Evolutionary conservation across 2,329 filamentous ascomycete genomes (phyloP).

Genomic region (Camillea tinctor): DNA sequence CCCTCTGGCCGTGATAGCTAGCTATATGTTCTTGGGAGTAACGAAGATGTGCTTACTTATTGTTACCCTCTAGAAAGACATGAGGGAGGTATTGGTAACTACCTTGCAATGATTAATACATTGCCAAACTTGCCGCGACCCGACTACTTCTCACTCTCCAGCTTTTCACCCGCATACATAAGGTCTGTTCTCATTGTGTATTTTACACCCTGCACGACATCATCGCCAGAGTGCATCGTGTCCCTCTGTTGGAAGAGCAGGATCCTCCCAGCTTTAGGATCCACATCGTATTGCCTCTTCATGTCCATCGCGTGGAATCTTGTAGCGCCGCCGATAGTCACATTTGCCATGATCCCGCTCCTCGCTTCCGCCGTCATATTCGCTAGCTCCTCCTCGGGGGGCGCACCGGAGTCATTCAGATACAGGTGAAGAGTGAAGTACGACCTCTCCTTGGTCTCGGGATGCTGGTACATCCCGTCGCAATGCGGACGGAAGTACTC

Average conservation of each 20-base stretch:
- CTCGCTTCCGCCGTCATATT: not conserved
- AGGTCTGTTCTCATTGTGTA: not conserved
- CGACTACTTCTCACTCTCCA: not conserved
- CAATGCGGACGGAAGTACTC: not conserved
- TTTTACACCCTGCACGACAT: not conserved
- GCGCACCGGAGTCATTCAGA: not conserved
- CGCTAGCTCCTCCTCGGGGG: not conserved
- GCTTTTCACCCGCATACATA: not conserved
- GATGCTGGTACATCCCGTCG: not conserved
- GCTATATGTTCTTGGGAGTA: not conserved
- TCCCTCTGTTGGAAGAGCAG: slow-evolving; percentile 1
- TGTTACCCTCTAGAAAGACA: no score
- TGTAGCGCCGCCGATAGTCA: not conserved
- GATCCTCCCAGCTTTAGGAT: not conserved
- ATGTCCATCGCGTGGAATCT: not conserved
- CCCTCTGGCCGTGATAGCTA: not conserved
- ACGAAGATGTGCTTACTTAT: no score
- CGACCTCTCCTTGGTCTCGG: not conserved
- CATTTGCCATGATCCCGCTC: not conserved
- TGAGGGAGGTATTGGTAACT: no score
- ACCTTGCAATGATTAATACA: no score
- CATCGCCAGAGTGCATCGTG: slow-evolving; percentile 1
- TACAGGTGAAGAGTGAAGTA: slow-evolving; percentile 1
- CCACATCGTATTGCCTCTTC: not conserved
- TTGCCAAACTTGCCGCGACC: not conserved